phyloP scores from a whole-genome alignment of 2,329 filamentous ascomycete species.

The Botrytis byssoidea region DNA sequence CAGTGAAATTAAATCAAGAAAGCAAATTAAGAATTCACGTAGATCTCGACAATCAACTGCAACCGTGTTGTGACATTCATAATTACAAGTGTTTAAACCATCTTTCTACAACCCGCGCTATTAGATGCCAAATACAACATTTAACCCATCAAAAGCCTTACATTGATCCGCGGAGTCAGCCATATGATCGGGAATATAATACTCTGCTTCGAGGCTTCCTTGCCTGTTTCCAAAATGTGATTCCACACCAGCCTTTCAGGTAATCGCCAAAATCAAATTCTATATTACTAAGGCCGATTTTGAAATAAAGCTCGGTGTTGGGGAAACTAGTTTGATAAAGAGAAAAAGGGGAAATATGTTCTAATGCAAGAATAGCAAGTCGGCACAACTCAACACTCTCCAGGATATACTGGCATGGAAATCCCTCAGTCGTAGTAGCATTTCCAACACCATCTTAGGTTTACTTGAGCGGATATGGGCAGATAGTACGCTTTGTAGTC shows the following conservation, averaged over 20 bases:
- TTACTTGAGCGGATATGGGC: neutral
- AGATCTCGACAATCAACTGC: neutral
- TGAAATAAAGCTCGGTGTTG: neutral
- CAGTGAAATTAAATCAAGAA: neutral
- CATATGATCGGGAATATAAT: neutral
- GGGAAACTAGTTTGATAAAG: neutral
- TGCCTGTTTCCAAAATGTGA: rapidly evolving
- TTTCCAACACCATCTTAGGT: neutral
- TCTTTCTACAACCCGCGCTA: too few relatives aligned
- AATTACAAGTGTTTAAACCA: too few relatives aligned
- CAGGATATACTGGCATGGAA: neutral
- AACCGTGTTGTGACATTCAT: too few relatives aligned
- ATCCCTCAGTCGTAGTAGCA: neutral
- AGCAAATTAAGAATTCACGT: neutral
- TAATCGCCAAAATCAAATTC: rapidly evolving
- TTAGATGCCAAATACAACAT: too few relatives aligned
- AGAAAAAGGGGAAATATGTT: neutral
- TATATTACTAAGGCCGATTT: neutral
- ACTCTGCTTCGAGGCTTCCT: neutral
- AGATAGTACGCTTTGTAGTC: neutral
- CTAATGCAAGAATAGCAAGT: neutral
- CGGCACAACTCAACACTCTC: neutral
- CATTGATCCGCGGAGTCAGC: too few relatives aligned
- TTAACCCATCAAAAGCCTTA: too few relatives aligned
- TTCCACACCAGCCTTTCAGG: neutral